Conservation (phyloP, 441 rosid genomes). For the Gossypium trilobum region DNA sequence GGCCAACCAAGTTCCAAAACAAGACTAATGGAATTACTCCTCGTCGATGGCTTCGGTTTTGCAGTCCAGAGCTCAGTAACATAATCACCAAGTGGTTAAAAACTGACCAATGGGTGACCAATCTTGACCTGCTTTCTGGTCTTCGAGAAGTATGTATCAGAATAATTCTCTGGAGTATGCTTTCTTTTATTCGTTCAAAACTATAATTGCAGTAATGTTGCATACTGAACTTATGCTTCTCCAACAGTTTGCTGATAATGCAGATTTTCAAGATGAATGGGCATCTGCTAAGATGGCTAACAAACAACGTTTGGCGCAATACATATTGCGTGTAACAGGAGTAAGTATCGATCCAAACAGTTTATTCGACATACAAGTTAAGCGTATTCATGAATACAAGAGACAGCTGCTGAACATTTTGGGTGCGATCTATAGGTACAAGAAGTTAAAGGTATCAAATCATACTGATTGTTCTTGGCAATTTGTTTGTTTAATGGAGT, state of each 20-base stretch:
- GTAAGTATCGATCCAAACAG: conserved; percentile 68
- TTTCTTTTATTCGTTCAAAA: background rate
- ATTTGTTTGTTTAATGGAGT: background rate
- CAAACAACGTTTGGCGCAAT: conserved; percentile 72
- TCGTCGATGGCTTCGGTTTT: conserved; percentile 89
- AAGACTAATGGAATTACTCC: conserved; percentile 97
- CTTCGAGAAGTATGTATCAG: conserved; percentile 58
- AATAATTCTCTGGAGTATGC: background rate
- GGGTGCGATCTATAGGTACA: conserved; percentile 79
- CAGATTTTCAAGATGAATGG: conserved; percentile 81
- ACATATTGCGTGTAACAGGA: conserved; percentile 67
- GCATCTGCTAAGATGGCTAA: conserved; percentile 85
- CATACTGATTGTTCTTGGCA: background rate
- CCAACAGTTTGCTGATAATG: conserved; percentile 70
- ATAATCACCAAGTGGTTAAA: conserved; percentile 87
- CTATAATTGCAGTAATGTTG: conserved; percentile 8
- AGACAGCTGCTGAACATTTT: conserved; percentile 89
- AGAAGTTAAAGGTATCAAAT: conserved; percentile 71
- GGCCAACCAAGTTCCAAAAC: conserved; percentile 92
- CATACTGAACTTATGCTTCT: conserved; percentile 22
- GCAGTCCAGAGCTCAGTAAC: conserved; percentile 89
- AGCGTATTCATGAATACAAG: conserved; percentile 98
- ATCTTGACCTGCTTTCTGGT: conserved; percentile 79
- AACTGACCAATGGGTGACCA: conserved; percentile 80
- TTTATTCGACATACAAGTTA: conserved; percentile 92